Conservation (phyloP, 2,329 filamentous ascomycete genomes). For the Pseudodiploospora longispora region DNA sequence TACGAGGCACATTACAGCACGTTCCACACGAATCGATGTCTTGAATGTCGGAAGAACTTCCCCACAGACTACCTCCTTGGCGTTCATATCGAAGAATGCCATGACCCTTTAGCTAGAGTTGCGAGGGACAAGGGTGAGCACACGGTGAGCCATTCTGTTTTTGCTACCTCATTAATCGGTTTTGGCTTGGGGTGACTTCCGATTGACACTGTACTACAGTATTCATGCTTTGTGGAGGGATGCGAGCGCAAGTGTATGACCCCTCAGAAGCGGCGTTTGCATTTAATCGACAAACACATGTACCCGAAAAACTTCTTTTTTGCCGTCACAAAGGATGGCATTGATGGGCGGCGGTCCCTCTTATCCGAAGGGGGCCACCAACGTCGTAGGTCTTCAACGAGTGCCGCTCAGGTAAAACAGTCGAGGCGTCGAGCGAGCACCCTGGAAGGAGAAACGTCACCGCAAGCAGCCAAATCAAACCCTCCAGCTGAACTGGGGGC, state of each 20-base stretch:
- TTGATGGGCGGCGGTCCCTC: slow-evolving; percentile 76
- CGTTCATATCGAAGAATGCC: slow-evolving; percentile 84
- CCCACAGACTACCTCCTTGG: slow-evolving; percentile 73
- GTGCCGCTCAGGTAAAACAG: slow-evolving; percentile 23
- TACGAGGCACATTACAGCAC: slow-evolving; percentile 84
- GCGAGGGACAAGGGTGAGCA: slow-evolving; percentile 75
- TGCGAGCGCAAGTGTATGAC: slow-evolving; percentile 82
- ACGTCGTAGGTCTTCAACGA: slow-evolving; percentile 39
- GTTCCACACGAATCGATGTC: slow-evolving; percentile 74
- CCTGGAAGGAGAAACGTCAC: slow-evolving; percentile 15
- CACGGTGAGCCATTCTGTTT: slow-evolving; percentile 48
- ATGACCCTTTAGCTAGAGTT: slow-evolving; percentile 70
- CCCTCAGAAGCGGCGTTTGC: slow-evolving; percentile 73
- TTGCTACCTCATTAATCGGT: neutral
- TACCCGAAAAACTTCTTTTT: slow-evolving; percentile 89
- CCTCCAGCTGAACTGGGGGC: slow-evolving; percentile 8
- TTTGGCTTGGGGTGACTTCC: slow-evolving; percentile 9
- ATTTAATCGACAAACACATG: slow-evolving; percentile 89
- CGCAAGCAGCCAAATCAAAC: slow-evolving; percentile 11
- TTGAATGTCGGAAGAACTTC: slow-evolving; percentile 79
- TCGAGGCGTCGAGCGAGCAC: slow-evolving; percentile 25
- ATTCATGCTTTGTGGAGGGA: slow-evolving; percentile 79
- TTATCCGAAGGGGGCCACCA: slow-evolving; percentile 51
- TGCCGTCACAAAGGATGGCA: slow-evolving; percentile 77
- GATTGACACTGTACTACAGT: slow-evolving; percentile 38